Evolutionary conservation across 768 basidiomycete species (phyloP).

Genomic region (Suillus bovinus): DNA sequence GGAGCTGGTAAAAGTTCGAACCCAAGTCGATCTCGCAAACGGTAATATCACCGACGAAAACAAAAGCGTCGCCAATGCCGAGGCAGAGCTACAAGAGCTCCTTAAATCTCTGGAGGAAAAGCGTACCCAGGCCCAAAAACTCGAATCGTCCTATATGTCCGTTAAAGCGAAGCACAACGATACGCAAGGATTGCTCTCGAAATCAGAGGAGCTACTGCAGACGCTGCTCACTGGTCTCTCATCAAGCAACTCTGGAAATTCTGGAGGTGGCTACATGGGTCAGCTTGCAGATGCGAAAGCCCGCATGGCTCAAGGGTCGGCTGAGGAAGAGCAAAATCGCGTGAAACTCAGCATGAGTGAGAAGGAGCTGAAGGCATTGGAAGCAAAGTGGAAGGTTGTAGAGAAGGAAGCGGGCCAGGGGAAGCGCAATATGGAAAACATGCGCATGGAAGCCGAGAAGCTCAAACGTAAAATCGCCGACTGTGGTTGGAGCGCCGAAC

Average conservation of each 20-base stretch:
- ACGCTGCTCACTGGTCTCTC: constrained; percentile 92
- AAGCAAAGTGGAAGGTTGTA: constrained; percentile 78
- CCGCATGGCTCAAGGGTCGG: constrained; percentile 69
- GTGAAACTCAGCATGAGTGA: constrained; percentile 74
- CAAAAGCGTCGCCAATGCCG: constrained; percentile 50
- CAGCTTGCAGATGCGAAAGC: constrained; percentile 87
- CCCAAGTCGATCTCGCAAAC: constrained; percentile 83
- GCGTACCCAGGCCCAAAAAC: constrained; percentile 53
- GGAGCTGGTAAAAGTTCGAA: constrained; percentile 75
- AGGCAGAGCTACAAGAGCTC: constrained; percentile 63
- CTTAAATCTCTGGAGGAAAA: constrained; percentile 58
- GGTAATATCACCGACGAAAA: constrained; percentile 80
- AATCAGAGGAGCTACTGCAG: constrained; percentile 91
- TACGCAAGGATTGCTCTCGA: constrained; percentile 59
- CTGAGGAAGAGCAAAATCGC: constrained; percentile 83
- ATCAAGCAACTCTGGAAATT: constrained; percentile 60
- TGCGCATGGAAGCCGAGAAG: constrained; percentile 58
- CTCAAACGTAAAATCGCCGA: constrained; percentile 51
- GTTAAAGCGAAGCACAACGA: constrained; percentile 71
- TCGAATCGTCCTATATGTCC: constrained; percentile 54
- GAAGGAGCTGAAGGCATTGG: constrained; percentile 76
- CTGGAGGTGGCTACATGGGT: constrained; percentile 93
- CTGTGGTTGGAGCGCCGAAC: constrained; percentile 77
- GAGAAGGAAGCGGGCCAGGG: constrained; percentile 83
- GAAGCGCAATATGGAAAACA: constrained; percentile 61